A percentile compares a stretch with the other conserved stretches of the same genome.
Conservation (phyloP, 2,329 filamentous ascomycete genomes). For the Pseudocercospora ulei region DNA sequence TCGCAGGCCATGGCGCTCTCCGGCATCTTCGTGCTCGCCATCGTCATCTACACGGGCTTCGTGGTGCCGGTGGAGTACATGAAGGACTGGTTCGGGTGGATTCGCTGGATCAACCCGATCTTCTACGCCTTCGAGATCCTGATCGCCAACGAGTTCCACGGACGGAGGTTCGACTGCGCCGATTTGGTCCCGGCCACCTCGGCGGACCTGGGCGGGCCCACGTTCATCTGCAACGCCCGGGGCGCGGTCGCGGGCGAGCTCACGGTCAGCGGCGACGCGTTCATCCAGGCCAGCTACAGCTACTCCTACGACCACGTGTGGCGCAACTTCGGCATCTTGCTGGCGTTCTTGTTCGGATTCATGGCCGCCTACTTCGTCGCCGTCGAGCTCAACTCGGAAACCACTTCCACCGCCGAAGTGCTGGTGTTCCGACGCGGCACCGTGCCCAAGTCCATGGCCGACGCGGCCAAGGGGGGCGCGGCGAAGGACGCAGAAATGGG, state of each 20-base stretch:
- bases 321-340: conserved; percentile 58
- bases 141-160: conserved; percentile 46
- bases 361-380: conserved; percentile 54
- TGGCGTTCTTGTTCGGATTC: conserved; percentile 56
- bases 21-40: conserved; percentile 45
- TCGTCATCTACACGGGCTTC: conserved; percentile 55
- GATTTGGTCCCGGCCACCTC: conserved; percentile 36
- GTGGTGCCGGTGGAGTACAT: conserved; percentile 29
- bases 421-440: conserved; percentile 51
- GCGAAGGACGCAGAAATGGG: conserved; percentile 34
- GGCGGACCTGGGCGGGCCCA: conserved; percentile 27
- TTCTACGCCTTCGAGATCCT: conserved; percentile 57
- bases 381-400: conserved; percentile 56
- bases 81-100: conserved; percentile 50
- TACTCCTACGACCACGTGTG: conserved; percentile 38
- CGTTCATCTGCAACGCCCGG: conserved; percentile 35
- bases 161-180: conserved; percentile 32
- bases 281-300: conserved; percentile 30
- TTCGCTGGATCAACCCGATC: conserved; percentile 46
- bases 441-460: conserved; percentile 37
- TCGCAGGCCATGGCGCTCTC: conserved; percentile 54
- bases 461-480: conserved; percentile 28
- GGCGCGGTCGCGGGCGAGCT: conserved; percentile 36
- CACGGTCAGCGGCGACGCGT: conserved; percentile 37
- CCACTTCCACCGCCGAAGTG: conserved; percentile 55